Evolutionary conservation across 257 asterid genomes (phyloP).

Genomic region (Primulina huaijiensis): DNA sequence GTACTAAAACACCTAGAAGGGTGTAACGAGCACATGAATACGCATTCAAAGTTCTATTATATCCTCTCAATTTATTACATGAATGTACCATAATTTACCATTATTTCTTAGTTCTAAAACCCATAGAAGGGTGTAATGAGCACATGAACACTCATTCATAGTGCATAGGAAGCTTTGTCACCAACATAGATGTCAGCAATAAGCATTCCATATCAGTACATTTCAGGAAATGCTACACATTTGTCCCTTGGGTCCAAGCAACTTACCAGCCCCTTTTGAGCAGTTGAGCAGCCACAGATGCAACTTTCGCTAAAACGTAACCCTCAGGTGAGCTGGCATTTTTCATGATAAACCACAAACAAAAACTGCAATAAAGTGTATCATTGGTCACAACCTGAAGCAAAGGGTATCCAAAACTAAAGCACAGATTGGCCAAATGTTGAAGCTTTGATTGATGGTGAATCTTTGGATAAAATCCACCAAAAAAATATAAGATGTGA

Average conservation of each 20-base stretch:
- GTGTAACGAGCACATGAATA: too few species aligned
- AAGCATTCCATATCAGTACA: constrained; percentile 16
- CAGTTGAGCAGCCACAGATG: constrained; percentile 89
- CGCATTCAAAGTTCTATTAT: too few species aligned
- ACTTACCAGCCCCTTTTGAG: constrained; percentile 96
- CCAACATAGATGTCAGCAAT: constrained; percentile 1
- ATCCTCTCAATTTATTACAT: too few species aligned
- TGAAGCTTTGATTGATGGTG: background rate
- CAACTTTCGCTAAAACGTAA: constrained; percentile 76
- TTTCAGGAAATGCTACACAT: constrained; percentile 13
- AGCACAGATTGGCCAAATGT: constrained; percentile 14
- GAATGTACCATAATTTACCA: too few species aligned
- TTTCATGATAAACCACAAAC: constrained; percentile 69
- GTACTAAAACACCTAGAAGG: too few species aligned
- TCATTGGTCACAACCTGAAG: constrained; percentile 14
- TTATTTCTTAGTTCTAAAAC: constrained; percentile 9
- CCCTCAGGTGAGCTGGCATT: constrained; percentile 75
- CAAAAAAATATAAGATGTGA: background rate
- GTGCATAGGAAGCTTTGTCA: background rate
- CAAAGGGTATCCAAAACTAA: constrained; percentile 1
- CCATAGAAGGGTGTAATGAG: constrained; percentile 18
- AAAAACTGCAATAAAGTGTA: constrained; percentile 65
- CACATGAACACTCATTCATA: background rate
- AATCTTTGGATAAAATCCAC: background rate
- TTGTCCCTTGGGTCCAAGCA: constrained; percentile 22